Base-by-base conservation (phyloP, 768 basidiomycete species). In the Rhodotorula toruloides region DNA sequence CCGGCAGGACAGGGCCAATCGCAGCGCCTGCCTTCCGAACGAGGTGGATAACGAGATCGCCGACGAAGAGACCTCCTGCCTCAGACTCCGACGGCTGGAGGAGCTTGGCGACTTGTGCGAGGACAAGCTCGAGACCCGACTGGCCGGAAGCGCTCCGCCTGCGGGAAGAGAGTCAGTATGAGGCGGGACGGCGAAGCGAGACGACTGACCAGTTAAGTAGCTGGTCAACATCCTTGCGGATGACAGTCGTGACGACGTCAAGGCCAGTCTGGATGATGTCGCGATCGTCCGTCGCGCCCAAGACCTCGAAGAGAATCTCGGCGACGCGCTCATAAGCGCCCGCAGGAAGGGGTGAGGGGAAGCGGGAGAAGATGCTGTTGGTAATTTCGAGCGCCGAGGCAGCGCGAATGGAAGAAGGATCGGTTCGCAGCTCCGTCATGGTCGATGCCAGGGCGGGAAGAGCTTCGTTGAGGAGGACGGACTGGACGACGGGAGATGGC, bases 1-100 rank as follows among this genome's bases (percentile, higher is more conserved):
- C 86, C 4, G 91, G 90, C 25, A 98, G 83, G 11, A 92, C 89
- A 3, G 92, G 87, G 0, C 89, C 81, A 27, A 98, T 83, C 3
- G 86, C 80, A 19, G 86, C 84, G 19, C 90, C 90, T 0, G 90
- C 89, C 67, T 84, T 86, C 32, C 94, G 83, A 54, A 99, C 81
- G 32, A 98, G 81, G 73, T 97, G 92, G 70, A 98, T 89, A 75
- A 99, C 89, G 48, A 99, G 81, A 74, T 98, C 94, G 27, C 96
- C 96, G 53, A 97, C 87, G 58, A 89, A 87, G 29, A 98, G 83
- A 16, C 93, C 94, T 46, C 89, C 91, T 0, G 92, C 88, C 77
- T 99, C 96, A 67, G 91, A 89, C 68, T 89, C 85, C 65, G 81
- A 84, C 0, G 81, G 81, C 62, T 85, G 83, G 34, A 99, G 80